Base-by-base conservation (phyloP, 2,329 filamentous ascomycete genomes). In the Fusarium sp. region DNA sequence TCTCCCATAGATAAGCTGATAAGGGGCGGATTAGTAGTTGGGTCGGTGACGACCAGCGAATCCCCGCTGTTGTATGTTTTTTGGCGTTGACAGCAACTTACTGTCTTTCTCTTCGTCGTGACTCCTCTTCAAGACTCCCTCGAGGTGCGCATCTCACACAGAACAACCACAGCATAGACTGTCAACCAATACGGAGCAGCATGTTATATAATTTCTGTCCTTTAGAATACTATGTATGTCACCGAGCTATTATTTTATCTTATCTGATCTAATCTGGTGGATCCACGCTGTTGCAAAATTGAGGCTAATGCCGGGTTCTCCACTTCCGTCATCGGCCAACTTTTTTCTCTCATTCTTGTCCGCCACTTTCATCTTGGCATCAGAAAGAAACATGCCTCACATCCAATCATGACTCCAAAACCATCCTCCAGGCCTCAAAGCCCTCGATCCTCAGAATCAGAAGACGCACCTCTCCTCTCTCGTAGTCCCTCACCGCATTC, bases 221-320 rank as follows among this genome's bases (percentile, higher is more conserved):
- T 33, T 12, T 3, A 17, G 5, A 17, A n/a, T 12, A 25, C 5
- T 25, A 25, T 25, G 25, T 25, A 25, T 25, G 25, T 25, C 25
- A 25, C 25, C 3, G 1, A 4, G 7, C 31, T 33, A 22, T 20
- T n/a, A 3, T 0, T 4, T 10, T 15, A 49, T 49, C 20, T 49
- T 33, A 49, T 49, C 46, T 49, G 31, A 49, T 49, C 46, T 7
- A 27, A 49, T 49, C 46, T 33, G 11, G 29, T 49, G 46, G 46
- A 49, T 22, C 46, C 14, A 15, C 3, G 8, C 7, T n/a, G 12
- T 14, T 15, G 18, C 7, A 27, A 49, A 4, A 20, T 22, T 49
- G 22, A n/a, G 20, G 22, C 29, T 49, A 49, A 49, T 20, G 15
- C 46, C 29, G 14, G 17, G 8, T 9, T 33, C 46, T 18, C 46